Percentiles rank a stretch among this genome's conserved stretches.
phyloP scores from a whole-genome alignment of 192 early-diverging fungal species.

The Umbelopsis sp. region DNA sequence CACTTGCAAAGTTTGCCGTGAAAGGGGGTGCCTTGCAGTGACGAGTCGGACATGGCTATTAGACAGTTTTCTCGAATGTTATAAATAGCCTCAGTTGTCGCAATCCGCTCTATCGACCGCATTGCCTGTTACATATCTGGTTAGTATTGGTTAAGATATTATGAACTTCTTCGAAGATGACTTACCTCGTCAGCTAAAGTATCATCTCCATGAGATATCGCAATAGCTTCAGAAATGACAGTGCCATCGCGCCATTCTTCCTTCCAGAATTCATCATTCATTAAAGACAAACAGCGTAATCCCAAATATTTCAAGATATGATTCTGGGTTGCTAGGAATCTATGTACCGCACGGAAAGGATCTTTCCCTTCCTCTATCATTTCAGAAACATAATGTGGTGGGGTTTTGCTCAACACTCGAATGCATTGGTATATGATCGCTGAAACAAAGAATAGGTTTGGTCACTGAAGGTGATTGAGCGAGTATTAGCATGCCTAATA shows the following conservation, averaged over 20 bases:
- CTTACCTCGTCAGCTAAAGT: slow-evolving; percentile 21
- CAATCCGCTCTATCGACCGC: background rate
- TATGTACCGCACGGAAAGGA: slow-evolving; percentile 19
- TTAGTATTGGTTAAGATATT: background rate
- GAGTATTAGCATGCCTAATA: background rate
- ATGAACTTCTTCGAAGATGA: background rate
- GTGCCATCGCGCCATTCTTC: slow-evolving; percentile 22
- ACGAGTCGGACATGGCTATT: background rate
- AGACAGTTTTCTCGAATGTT: slow-evolving; percentile 2
- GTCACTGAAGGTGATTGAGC: background rate
- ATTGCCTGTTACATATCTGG: background rate
- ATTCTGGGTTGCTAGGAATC: slow-evolving; percentile 46
- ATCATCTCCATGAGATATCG: slow-evolving; percentile 6
- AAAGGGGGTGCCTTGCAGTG: background rate
- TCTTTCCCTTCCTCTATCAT: background rate
- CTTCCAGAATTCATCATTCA: slow-evolving; percentile 25
- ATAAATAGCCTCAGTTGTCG: background rate
- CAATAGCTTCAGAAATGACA: slow-evolving; percentile 14
- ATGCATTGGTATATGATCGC: slow-evolving; percentile 43
- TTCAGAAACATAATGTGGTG: background rate
- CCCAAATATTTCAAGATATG: slow-evolving; percentile 56
- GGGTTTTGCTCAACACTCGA: slow-evolving; percentile 11
- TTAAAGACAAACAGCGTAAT: slow-evolving; percentile 31
- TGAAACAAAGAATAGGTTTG: slow-evolving; percentile 9
- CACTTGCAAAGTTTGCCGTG: background rate